Conservation (phyloP, 805 yeast genomes). For the Candida pseudoglaebosa region DNA sequence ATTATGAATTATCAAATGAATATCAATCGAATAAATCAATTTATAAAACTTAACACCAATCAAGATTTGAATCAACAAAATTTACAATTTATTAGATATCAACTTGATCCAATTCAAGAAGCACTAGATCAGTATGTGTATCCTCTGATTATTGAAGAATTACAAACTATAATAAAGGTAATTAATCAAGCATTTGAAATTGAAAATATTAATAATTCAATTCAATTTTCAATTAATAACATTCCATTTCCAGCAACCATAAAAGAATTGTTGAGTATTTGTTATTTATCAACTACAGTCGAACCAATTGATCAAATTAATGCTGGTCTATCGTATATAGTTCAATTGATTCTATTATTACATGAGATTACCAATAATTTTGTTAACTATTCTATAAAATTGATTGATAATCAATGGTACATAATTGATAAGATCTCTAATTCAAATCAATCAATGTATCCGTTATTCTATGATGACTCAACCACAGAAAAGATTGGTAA, state of each 20-base stretch:
- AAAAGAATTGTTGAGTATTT: slow-evolving; percentile 24
- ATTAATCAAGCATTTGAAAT: slow-evolving; percentile 25
- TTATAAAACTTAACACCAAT: slow-evolving; percentile 8
- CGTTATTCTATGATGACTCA: slow-evolving; percentile 24
- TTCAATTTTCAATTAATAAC: slow-evolving; percentile 28
- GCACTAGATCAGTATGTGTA: slow-evolving; percentile 17
- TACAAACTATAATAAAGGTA: slow-evolving; percentile 12
- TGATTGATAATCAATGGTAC: slow-evolving; percentile 17
- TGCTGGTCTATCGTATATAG: slow-evolving; percentile 28
- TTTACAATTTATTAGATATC: slow-evolving; percentile 23
- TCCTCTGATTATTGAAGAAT: slow-evolving; percentile 17
- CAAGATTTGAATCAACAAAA: slow-evolving; percentile 12
- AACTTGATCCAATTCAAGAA: slow-evolving; percentile 25
- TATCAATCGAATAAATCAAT: slow-evolving; percentile 11
- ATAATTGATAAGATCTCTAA: slow-evolving; percentile 22
- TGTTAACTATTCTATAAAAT: slow-evolving; percentile 26
- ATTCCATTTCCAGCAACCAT: slow-evolving; percentile 33
- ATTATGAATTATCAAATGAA: slow-evolving; percentile 5
- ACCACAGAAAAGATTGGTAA: slow-evolving; percentile 15
- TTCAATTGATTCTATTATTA: slow-evolving; percentile 21
- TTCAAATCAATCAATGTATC: slow-evolving; percentile 12
- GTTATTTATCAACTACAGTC: slow-evolving; percentile 21
- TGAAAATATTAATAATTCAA: slow-evolving; percentile 17
- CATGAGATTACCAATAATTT: slow-evolving; percentile 22
- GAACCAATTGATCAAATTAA: slow-evolving; percentile 24